These are phyloP conservation scores for Oenanthe javanica DNA, from an alignment of 140 eudicot species.

Conservation along the genomic window DNA sequence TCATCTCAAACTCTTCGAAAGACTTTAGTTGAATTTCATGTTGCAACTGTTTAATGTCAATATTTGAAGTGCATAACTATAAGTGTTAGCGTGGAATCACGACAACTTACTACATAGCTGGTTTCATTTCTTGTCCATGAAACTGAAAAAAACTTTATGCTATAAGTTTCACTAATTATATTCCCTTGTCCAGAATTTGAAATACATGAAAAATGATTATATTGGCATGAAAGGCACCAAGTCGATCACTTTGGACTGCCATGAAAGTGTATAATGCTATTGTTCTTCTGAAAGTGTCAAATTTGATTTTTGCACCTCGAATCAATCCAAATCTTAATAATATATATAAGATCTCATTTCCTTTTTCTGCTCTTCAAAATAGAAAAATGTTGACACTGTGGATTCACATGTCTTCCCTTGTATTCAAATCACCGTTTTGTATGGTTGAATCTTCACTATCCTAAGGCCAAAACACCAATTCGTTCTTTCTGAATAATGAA, in stretches of 20 bases:
- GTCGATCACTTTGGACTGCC: too few species aligned
- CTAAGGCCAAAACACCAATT: conserved; percentile 13
- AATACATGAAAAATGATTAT: not conserved
- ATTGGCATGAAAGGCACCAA: not conserved
- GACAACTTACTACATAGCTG: not conserved
- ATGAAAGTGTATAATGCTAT: too few species aligned
- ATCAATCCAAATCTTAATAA: not conserved
- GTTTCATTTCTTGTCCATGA: not conserved
- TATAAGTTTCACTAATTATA: too few species aligned
- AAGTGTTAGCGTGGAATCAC: too few species aligned
- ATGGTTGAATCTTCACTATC: not conserved
- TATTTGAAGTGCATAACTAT: too few species aligned
- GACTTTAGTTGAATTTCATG: too few species aligned
- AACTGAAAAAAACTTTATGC: too few species aligned
- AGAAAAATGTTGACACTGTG: not conserved
- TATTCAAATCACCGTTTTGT: not conserved
- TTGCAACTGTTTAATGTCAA: too few species aligned
- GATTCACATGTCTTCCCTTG: conserved; percentile 1
- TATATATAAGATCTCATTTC: not conserved
- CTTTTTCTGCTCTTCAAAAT: not conserved
- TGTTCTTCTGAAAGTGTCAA: not conserved
- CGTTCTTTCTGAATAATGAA: not conserved
- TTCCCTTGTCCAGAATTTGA: not conserved
- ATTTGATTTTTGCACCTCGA: not conserved
- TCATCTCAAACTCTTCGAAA: too few species aligned